These are phyloP conservation scores for Termitomyces sp. DNA, from an alignment of 768 basidiomycete species.

Conservation along the genomic window DNA sequence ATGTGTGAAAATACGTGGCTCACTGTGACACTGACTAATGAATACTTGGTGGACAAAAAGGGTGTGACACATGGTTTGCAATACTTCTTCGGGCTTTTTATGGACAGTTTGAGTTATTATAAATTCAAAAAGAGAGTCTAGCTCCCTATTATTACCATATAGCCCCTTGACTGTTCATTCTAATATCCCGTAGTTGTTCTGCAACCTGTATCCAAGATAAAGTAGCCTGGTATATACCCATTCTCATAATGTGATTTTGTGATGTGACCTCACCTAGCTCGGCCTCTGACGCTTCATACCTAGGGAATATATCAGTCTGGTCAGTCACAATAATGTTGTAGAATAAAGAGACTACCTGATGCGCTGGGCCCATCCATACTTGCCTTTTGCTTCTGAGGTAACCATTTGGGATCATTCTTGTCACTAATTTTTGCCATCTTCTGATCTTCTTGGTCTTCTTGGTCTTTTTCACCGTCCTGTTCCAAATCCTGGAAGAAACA, in stretches of 20 bases:
- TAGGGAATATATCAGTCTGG: background rate
- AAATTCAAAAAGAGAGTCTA: background rate
- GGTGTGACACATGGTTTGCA: background rate
- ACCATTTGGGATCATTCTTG: no score
- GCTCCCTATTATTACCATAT: no score
- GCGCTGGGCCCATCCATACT: background rate
- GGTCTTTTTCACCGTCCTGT: background rate
- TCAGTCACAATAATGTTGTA: background rate
- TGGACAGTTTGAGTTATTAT: background rate
- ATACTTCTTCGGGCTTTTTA: background rate
- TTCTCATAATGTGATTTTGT: no score
- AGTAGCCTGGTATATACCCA: no score
- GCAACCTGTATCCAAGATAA: no score
- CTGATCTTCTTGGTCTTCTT: no score
- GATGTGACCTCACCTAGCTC: no score
- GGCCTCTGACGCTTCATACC: background rate
- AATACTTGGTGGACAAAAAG: background rate
- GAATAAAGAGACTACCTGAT: no score
- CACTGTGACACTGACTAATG: background rate
- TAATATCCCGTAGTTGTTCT: no score
- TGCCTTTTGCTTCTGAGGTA: background rate
- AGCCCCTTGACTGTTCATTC: no score
- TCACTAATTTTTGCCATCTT: no score
- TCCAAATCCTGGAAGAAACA: background rate
- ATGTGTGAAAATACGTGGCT: background rate